These are phyloP conservation scores for Hypomontagnella submonticulosa DNA, from an alignment of 495 filamentous ascomycete species.

Conservation along the genomic window DNA sequence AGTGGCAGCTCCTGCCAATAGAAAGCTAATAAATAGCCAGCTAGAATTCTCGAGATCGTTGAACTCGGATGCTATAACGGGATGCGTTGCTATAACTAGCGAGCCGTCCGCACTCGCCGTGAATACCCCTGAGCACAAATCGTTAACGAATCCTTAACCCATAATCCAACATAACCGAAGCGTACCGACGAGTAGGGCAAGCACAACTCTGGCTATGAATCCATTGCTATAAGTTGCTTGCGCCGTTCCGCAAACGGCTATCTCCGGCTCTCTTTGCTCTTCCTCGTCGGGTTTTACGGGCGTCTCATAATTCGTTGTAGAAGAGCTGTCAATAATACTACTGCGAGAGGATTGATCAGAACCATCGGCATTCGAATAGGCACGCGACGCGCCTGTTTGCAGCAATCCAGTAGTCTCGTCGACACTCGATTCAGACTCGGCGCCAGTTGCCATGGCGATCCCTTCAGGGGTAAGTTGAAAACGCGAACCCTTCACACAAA, in stretches of 20 bases:
- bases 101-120: constrained; percentile 71
- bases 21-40: constrained; percentile 76
- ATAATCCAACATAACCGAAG: neutral
- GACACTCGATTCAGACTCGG: neutral
- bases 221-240: constrained; percentile 23
- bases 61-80: constrained; percentile 74
- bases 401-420: constrained; percentile 33
- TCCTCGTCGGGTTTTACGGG: constrained; percentile 26
- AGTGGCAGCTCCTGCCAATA: constrained; percentile 67
- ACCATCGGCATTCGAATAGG: neutral
- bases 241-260: neutral
- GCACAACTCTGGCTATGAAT: constrained; percentile 30
- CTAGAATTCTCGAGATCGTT: constrained; percentile 66
- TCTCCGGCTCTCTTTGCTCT: constrained; percentile 5
- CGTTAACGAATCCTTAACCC: neutral
- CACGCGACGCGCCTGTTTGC: neutral
- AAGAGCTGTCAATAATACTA: constrained; percentile 11
- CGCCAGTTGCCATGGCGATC: constrained; percentile 6
- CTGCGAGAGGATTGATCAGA: constrained; percentile 13
- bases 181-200: constrained; percentile 36
- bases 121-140: constrained; percentile 64
- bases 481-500: too few species aligned
- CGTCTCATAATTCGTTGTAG: constrained; percentile 12
- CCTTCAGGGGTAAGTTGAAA: neutral
- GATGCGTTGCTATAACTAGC: constrained; percentile 71